These are phyloP conservation scores for Talaromyces liani DNA, from an alignment of 495 filamentous ascomycete genomes.

Conservation along the genomic window DNA sequence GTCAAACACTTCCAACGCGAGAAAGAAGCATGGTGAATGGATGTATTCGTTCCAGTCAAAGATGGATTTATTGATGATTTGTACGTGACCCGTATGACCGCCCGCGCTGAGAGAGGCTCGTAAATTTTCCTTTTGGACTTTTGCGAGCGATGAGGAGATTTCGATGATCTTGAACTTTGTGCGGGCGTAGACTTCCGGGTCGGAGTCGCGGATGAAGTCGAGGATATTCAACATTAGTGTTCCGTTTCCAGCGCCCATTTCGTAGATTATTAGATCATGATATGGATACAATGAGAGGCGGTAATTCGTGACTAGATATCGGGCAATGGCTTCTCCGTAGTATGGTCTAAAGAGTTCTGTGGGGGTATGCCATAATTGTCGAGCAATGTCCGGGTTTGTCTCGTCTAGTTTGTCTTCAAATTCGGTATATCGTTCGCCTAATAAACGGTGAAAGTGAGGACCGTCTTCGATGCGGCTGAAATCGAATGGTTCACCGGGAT, in stretches of 20 bases:
- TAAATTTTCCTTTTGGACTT: conserved; percentile 66
- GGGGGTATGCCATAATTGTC: conserved; percentile 97
- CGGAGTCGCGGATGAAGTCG: conserved; percentile 85
- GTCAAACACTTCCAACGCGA: conserved; percentile 98
- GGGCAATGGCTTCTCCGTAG: conserved; percentile 93
- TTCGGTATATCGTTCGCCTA: conserved; percentile 73
- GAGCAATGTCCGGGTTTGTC: conserved; percentile 57
- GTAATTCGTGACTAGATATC: conserved; percentile 93
- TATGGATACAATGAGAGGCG: conserved; percentile 89
- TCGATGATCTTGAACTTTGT: conserved; percentile 95
- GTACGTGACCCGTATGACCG: conserved; percentile 77
- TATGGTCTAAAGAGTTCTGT: conserved; percentile 95
- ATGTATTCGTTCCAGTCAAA: conserved; percentile 88
- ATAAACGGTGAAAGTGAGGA: conserved; percentile 64
- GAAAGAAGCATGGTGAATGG: conserved; percentile 88
- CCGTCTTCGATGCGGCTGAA: conserved; percentile 78
- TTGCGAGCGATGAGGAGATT: conserved; percentile 74
- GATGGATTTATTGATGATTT: conserved; percentile 89
- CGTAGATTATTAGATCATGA: conserved; percentile 96
- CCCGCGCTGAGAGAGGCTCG: conserved; percentile 51
- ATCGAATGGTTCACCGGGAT: conserved; percentile 84
- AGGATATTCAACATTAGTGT: conserved; percentile 98
- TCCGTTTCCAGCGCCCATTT: conserved; percentile 95
- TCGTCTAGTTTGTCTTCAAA: conserved; percentile 87
- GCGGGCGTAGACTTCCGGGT: conserved; percentile 87